Conservation (phyloP, 108 stramenopile species). For the Mayamaea pseudoterrestris region DNA sequence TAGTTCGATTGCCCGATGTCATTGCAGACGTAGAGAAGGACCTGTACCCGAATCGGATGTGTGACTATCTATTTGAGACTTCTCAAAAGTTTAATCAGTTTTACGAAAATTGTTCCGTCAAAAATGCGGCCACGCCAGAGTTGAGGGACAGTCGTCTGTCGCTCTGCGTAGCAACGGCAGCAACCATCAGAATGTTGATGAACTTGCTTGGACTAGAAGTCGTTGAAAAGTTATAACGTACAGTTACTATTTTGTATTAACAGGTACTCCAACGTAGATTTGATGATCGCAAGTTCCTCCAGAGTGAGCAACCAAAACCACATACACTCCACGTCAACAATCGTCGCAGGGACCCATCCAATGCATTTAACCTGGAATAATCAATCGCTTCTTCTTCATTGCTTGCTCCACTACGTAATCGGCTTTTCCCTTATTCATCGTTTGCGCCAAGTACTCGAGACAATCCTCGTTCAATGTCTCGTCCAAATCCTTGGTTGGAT, state of each 20-base stretch:
- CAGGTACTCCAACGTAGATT: no score
- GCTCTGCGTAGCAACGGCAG: constrained; percentile 86
- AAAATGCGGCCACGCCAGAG: constrained; percentile 67
- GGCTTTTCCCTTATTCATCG: constrained; percentile 1
- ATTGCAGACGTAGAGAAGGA: constrained; percentile 79
- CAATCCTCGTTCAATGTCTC: constrained; percentile 2
- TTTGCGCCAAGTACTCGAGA: constrained; percentile 4
- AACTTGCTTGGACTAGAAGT: constrained; percentile 84
- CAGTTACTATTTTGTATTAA: no score
- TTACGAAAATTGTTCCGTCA: constrained; percentile 85
- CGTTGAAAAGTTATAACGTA: constrained; percentile 81
- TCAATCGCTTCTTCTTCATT: constrained; percentile 11
- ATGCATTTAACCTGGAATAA: no score
- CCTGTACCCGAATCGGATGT: constrained; percentile 87
- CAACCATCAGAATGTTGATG: constrained; percentile 71
- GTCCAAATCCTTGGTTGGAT: constrained; percentile 4
- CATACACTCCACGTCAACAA: no score
- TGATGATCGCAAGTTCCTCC: no score
- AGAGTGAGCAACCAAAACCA: no score
- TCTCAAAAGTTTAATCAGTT: constrained; percentile 87
- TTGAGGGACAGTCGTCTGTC: constrained; percentile 72
- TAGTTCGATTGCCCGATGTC: constrained; percentile 69
- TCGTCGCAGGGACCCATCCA: no score
- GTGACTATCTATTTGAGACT: constrained; percentile 89
- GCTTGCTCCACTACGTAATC: constrained; percentile 7